phyloP scores from a whole-genome alignment of 192 early-diverging fungal genomes.

The Fimicolochytrium jonesii region DNA sequence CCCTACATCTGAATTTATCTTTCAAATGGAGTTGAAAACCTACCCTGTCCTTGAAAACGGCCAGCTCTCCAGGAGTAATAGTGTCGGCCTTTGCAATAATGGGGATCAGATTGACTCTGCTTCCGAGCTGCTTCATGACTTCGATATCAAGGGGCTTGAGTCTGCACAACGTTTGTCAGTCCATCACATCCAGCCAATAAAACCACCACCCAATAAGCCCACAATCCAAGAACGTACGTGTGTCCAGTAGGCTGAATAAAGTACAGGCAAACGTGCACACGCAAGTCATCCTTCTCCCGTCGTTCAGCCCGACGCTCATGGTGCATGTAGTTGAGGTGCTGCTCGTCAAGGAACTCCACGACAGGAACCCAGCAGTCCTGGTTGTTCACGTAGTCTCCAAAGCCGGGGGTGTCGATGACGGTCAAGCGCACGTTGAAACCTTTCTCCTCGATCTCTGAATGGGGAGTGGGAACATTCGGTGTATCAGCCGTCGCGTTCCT shows the following conservation, averaged over 20 bases:
- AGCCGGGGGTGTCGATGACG: constrained; percentile 92
- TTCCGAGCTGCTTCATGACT: constrained; percentile 95
- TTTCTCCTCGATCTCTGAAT: constrained; percentile 87
- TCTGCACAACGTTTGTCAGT: constrained; percentile 27
- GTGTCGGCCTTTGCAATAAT: constrained; percentile 99
- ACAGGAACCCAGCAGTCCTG: constrained; percentile 96
- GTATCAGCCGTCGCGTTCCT: no score
- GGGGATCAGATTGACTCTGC: constrained; percentile 95
- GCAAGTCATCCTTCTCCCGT: constrained; percentile 84
- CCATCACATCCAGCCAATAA: neutral
- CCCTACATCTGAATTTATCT: neutral
- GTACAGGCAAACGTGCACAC: constrained; percentile 97
- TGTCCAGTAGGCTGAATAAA: constrained; percentile 98
- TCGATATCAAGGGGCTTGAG: constrained; percentile 91
- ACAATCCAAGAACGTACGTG: constrained; percentile 52
- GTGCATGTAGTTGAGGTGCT: constrained; percentile 92
- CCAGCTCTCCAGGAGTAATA: constrained; percentile 83
- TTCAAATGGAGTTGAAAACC: constrained; percentile 9
- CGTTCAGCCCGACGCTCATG: constrained; percentile 85
- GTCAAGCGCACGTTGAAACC: constrained; percentile 95
- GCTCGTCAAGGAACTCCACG: constrained; percentile 97
- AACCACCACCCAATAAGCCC: neutral
- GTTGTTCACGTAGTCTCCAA: constrained; percentile 69
- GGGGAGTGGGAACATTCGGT: no score
- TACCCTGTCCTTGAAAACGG: constrained; percentile 93